These are phyloP conservation scores for Ogataea pignaliae DNA, from an alignment of 805 yeast genomes.

Conservation along the genomic window DNA sequence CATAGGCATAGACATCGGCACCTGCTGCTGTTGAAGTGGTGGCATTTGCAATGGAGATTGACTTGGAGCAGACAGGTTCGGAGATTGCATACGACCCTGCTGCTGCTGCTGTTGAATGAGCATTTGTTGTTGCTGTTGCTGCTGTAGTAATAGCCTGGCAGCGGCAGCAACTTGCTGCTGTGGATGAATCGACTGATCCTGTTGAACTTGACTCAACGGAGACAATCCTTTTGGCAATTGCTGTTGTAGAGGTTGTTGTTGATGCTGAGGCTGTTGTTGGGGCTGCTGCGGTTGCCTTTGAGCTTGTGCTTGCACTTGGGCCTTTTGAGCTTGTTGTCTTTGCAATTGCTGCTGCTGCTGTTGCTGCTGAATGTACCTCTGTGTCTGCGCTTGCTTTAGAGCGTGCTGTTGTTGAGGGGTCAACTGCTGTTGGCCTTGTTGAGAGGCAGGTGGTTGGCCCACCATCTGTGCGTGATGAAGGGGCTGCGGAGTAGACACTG, in stretches of 20 bases:
- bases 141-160: constrained; percentile 3
- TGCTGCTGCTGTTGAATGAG: constrained; percentile 9
- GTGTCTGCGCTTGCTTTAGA: neutral
- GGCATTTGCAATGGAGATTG: constrained; percentile 6
- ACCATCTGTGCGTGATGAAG: no score
- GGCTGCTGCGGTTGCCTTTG: constrained; percentile 18
- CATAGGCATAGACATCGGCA: neutral
- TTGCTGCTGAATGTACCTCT: no score
- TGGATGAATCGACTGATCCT: constrained; percentile 1
- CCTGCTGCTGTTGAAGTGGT: constrained; percentile 6
- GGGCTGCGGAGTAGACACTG: neutral
- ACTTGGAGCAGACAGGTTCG: constrained; percentile 10
- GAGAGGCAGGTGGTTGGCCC: neutral
- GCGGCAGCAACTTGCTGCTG: constrained; percentile 7
- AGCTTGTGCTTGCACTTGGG: constrained; percentile 9
- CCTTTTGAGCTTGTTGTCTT: constrained; percentile 6
- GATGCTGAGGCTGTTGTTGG: constrained; percentile 7
- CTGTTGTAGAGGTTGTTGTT: constrained; percentile 3
- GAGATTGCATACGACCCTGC: constrained; percentile 11
- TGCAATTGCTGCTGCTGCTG: constrained; percentile 11
- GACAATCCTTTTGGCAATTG: constrained; percentile 4
- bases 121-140: constrained; percentile 5
- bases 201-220: constrained; percentile 4
- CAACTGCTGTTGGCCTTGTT: neutral
- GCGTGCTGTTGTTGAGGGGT: neutral